A percentile compares a stretch with the other conserved stretches of the same genome.
Conservation (phyloP, 805 yeast genomes). For the Blastobotrys terrestris region DNA sequence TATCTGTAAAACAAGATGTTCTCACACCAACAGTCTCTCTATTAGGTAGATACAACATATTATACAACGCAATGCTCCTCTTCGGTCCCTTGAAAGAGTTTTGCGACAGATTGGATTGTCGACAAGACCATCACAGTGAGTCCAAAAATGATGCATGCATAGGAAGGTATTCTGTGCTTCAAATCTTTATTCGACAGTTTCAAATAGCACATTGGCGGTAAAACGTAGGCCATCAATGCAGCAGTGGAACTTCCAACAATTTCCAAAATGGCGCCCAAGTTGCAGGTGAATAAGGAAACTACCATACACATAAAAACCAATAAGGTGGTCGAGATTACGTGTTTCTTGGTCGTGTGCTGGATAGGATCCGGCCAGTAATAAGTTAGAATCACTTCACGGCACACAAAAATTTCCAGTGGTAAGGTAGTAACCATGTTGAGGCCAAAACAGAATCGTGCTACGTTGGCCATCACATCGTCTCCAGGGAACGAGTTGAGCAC, state of each 20-base stretch:
- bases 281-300: conserved; percentile 74
- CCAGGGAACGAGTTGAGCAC: conserved; percentile 79
- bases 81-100: conserved; percentile 37
- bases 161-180: conserved; percentile 49
- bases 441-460: conserved; percentile 88
- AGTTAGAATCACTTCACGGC: conserved; percentile 79
- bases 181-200: conserved; percentile 50
- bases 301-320: conserved; percentile 66
- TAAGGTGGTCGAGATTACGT: conserved; percentile 56
- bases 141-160: conserved; percentile 65
- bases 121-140: conserved; percentile 70
- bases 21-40: conserved; percentile 2
- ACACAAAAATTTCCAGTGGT: conserved; percentile 85
- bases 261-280: conserved; percentile 82
- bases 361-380: conserved; percentile 36
- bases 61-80: conserved; percentile 45
- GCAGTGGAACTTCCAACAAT: conserved; percentile 92
- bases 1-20: too few species aligned
- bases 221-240: conserved; percentile 81
- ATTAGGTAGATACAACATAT: conserved; percentile 2
- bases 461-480: conserved; percentile 65
- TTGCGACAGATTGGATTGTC: conserved; percentile 62
- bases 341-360: conserved; percentile 34
- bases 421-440: conserved; percentile 87
- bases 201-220: conserved; percentile 81